Percentiles rank a stretch among this genome's conserved stretches.
phyloP scores from a whole-genome alignment of 345 rosid species.

The Corchorus olitorius region DNA sequence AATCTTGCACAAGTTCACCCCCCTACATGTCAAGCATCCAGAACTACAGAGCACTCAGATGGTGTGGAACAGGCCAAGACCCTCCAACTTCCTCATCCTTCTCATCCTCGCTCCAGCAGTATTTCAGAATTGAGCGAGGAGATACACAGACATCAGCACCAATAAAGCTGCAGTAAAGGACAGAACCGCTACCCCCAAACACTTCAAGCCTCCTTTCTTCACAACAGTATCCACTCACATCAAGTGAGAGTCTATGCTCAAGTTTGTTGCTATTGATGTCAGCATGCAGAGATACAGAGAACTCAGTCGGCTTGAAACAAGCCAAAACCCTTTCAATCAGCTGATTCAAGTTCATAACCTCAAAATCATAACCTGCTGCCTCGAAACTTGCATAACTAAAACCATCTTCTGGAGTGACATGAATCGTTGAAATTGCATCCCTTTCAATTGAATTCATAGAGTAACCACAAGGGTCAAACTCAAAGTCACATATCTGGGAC shows the following conservation, averaged over 20 bases:
- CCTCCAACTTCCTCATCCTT: constrained; percentile 41
- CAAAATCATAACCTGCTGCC: constrained; percentile 73
- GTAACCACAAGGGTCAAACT: constrained; percentile 96
- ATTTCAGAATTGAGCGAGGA: constrained; percentile 57
- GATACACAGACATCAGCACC: constrained; percentile 39
- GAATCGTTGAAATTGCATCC: constrained; percentile 80
- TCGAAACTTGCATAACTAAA: constrained; percentile 98
- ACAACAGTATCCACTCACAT: constrained; percentile 48
- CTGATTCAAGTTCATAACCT: constrained; percentile 36
- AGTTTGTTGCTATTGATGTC: constrained; percentile 29
- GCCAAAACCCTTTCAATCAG: constrained; percentile 72
- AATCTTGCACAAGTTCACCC: background rate
- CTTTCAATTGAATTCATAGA: constrained; percentile 94
- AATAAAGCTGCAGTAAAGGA: constrained; percentile 48
- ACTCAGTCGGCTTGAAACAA: constrained; percentile 75
- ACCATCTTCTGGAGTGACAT: constrained; percentile 91
- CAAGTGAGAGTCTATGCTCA: constrained; percentile 37
- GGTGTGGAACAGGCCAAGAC: background rate
- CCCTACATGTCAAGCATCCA: background rate
- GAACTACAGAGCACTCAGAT: constrained; percentile 19
- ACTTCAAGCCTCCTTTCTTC: constrained; percentile 39
- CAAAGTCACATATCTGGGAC: constrained; percentile 90
- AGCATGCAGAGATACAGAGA: constrained; percentile 74
- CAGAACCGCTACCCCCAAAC: constrained; percentile 47
- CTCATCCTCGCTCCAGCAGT: constrained; percentile 58